phyloP scores from a whole-genome alignment of 768 basidiomycete species.

The Rhodotorula diobovata region DNA sequence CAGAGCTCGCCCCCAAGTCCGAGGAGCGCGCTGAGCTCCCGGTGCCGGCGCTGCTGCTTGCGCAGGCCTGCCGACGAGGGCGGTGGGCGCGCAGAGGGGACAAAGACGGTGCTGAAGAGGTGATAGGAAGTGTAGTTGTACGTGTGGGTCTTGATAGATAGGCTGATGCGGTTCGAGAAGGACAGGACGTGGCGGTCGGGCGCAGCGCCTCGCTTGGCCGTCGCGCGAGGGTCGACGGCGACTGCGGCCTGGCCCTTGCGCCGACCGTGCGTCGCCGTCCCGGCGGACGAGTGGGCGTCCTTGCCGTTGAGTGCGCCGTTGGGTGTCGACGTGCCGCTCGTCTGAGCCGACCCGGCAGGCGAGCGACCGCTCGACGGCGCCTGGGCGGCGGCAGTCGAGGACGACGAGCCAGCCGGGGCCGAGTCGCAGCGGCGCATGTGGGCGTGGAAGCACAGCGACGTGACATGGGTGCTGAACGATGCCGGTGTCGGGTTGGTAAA shows the following conservation, averaged over 20 bases:
- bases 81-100: conserved; percentile 51
- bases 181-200: conserved; percentile 49
- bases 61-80: background rate
- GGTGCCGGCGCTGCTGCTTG: conserved; percentile 10
- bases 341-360: background rate
- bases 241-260: background rate
- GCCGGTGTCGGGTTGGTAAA: conserved; percentile 90
- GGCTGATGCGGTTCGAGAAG: conserved; percentile 86
- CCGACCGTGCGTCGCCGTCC: background rate
- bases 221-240: background rate
- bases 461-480: conserved; percentile 89
- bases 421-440: conserved; percentile 21
- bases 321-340: background rate
- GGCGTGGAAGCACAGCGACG: conserved; percentile 86
- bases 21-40: conserved; percentile 26
- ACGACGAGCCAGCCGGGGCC: conserved; percentile 9
- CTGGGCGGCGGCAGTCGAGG: conserved; percentile 10
- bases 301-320: conserved; percentile 9
- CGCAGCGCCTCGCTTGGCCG: background rate
- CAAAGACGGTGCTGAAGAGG: conserved; percentile 77
- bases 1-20: conserved; percentile 70
- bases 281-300: background rate
- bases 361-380: background rate
- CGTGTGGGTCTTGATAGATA: conserved; percentile 86
- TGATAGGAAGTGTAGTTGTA: conserved; percentile 81